Base-by-base conservation (phyloP, 345 rosid species). In the Microcos paniculata region DNA sequence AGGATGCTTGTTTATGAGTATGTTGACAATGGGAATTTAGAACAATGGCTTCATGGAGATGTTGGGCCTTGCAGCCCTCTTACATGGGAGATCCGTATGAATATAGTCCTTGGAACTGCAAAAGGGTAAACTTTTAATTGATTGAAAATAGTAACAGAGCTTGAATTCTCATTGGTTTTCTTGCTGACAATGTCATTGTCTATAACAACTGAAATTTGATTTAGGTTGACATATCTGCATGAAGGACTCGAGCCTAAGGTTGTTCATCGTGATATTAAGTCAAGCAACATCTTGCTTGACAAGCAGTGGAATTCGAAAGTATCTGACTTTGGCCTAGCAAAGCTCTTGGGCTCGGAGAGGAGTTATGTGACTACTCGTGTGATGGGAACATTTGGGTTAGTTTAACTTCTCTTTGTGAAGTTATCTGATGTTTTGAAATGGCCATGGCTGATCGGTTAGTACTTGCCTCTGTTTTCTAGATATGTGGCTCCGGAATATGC, bases 401-500 rank as follows among this genome's bases (percentile, higher is more conserved):
- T 84, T 53, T 30, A 76, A 11, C 45, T 58, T 26, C 19, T 79
- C 31, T 57, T 30, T 79, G 42, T 73, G 51, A 31, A 38, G 24
- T 68, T 68, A 33, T 74, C 16, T 53, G 30, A 30, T 26, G 57
- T 40, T 53, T 16, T 62, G 35, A n/a, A 65, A 8, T 55, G 56
- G 18, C 26, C 38, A 49, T 75, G 48, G 45, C 55, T 73, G 49
- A 42, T 28, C 21, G 19, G 33, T 33, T 55, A 21, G 18, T 65
- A 72, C 40, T 58, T 51, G 66, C 33, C 74, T 19, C 74, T 4
- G 31, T 73, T 73, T 72, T 23, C 16, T 83, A 91, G 96, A 49
- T 95, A 92, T 73, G 99, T 95, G 70, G 99, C 99, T 62, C 99
- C 99, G 23, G 99, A 95, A 70, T 95, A 95, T 76, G 99, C 99